A percentile compares a stretch with the other conserved stretches of the same genome.
Evolutionary conservation across 306 rosid genomes (phyloP).

Genomic region (Spatholobus suberectus): DNA sequence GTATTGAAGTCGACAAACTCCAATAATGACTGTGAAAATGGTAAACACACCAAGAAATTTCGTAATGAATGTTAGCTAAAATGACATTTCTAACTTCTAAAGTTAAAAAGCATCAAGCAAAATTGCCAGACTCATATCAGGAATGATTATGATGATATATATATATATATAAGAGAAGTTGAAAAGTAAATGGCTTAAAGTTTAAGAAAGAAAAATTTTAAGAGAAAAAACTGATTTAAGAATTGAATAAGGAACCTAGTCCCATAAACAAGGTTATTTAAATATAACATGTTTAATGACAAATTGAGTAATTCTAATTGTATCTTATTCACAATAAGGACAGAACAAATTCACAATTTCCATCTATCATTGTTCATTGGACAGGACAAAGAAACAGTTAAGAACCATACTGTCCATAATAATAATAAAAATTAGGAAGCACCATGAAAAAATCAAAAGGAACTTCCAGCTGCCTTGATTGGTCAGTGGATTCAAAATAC

Average conservation of each 20-base stretch:
- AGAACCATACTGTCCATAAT: no score
- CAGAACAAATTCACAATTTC: no score
- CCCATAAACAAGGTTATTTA: background rate
- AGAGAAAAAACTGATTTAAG: background rate
- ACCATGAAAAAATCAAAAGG: no score
- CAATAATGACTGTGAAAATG: background rate
- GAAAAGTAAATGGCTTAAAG: background rate
- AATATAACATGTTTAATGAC: background rate
- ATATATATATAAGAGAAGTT: background rate
- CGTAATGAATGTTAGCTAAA: background rate
- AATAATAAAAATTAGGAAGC: no score
- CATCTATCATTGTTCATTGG: no score
- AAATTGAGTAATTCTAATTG: background rate
- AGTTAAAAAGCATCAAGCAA: background rate
- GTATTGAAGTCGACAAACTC: background rate
- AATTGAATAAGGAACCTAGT: background rate
- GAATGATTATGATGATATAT: background rate
- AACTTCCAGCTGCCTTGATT: no score
- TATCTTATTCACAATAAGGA: no score
- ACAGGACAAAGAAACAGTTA: no score
- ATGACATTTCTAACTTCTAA: constrained; percentile 1
- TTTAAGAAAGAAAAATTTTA: background rate
- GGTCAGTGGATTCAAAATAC: no score
- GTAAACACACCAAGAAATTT: constrained; percentile 14
- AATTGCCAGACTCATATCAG: background rate